Conservation (phyloP, 169 alveolate species). For the Cryptosporidium baileyi region DNA sequence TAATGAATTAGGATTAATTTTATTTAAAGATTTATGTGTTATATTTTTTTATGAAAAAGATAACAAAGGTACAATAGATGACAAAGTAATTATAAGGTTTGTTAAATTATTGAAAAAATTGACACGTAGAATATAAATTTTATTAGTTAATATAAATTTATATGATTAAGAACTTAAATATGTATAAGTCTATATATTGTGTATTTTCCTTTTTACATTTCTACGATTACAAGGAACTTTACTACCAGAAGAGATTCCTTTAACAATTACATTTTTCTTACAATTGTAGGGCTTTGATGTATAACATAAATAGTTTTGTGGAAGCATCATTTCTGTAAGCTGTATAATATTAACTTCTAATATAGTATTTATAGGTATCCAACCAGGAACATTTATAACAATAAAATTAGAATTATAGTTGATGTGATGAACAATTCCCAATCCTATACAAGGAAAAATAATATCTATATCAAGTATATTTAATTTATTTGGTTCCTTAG, state of each 20-base stretch:
- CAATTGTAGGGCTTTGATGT: slow-evolving; percentile 32
- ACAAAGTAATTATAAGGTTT: slow-evolving; percentile 1
- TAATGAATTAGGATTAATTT: slow-evolving; percentile 5
- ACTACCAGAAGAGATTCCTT: slow-evolving; percentile 54
- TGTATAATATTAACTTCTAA: slow-evolving; percentile 40
- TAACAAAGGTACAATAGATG: neutral
- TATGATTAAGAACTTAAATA: neutral
- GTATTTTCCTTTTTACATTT: slow-evolving; percentile 61
- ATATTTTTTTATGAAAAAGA: slow-evolving; percentile 14
- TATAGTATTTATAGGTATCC: slow-evolving; percentile 28
- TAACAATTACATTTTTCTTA: neutral
- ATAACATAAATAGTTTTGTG: neutral
- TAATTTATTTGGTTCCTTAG: neutral
- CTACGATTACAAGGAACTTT: slow-evolving; percentile 45
- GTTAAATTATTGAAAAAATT: neutral
- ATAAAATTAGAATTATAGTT: neutral
- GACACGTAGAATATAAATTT: neutral
- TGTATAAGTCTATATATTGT: slow-evolving; percentile 1
- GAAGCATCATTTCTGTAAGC: slow-evolving; percentile 65
- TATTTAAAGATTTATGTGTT: slow-evolving; percentile 8
- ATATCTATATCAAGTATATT: slow-evolving; percentile 14
- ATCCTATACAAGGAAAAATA: slow-evolving; percentile 55
- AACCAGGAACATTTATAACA: slow-evolving; percentile 9
- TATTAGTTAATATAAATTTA: neutral
- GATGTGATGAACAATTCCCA: slow-evolving; percentile 53